phyloP scores from a whole-genome alignment of 2,329 filamentous ascomycete species.

The Penicillium sp. region DNA sequence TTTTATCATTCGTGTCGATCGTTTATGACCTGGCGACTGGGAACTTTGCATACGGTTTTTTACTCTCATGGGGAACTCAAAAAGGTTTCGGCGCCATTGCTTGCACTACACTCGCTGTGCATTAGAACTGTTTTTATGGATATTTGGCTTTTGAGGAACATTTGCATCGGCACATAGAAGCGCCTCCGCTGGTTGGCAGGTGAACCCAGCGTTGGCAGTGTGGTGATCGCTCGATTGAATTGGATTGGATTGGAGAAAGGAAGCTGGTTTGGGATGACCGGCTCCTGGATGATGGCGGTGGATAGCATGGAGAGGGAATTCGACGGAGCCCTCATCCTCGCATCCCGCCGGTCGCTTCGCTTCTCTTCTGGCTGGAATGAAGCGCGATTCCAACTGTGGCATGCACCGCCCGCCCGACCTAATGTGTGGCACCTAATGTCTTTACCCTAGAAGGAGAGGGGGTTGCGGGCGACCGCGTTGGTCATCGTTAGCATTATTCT shows the following conservation, averaged over 20 bases:
- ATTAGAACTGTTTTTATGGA: slow-evolving; percentile 32
- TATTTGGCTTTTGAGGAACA: slow-evolving; percentile 31
- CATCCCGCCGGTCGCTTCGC: slow-evolving; percentile 15
- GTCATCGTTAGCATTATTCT: slow-evolving; percentile 28
- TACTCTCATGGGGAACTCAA: slow-evolving; percentile 23
- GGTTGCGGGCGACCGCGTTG: slow-evolving; percentile 8
- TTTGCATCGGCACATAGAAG: slow-evolving; percentile 42
- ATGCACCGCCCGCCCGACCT: slow-evolving; percentile 9
- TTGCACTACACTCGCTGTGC: slow-evolving; percentile 47
- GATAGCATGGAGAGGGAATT: slow-evolving; percentile 10
- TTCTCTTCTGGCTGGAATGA: slow-evolving; percentile 20
- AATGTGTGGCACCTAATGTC: slow-evolving; percentile 14
- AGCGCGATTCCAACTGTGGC: slow-evolving; percentile 17
- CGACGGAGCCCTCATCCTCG: slow-evolving; percentile 20
- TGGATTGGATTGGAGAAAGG: slow-evolving; percentile 1
- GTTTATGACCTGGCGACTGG: slow-evolving; percentile 43
- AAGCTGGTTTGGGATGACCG: slow-evolving; percentile 1
- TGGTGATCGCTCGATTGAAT: neutral
- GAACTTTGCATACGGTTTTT: slow-evolving; percentile 29
- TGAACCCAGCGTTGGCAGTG: slow-evolving; percentile 18
- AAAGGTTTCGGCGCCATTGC: slow-evolving; percentile 35
- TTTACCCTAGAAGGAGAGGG: slow-evolving; percentile 6
- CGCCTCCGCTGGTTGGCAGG: slow-evolving; percentile 22
- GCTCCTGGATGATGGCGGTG: slow-evolving; percentile 12
- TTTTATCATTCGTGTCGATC: slow-evolving; percentile 44